Evolutionary conservation across 2,329 filamentous ascomycete genomes (phyloP).

Genomic region (Lecanicillium sp.): DNA sequence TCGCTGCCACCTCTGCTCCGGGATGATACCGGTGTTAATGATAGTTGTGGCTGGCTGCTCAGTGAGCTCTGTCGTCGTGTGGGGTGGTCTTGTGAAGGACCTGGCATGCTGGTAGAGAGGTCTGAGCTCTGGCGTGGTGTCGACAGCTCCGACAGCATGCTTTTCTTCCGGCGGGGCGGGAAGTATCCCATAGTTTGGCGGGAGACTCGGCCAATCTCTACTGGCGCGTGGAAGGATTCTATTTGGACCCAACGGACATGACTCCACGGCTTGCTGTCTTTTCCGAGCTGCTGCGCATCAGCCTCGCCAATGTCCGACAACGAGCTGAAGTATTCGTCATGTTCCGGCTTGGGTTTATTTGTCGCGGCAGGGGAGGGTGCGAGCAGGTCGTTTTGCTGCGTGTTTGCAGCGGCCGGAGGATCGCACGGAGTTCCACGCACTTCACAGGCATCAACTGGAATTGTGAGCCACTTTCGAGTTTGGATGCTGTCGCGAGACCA

Average conservation of each 20-base stretch:
- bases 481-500: slow-evolving; percentile 94
- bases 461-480: slow-evolving; percentile 68
- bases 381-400: slow-evolving; percentile 44
- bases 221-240: slow-evolving; percentile 60
- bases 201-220: slow-evolving; percentile 81
- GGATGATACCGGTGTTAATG: slow-evolving; percentile 29
- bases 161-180: slow-evolving; percentile 85
- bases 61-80: slow-evolving; percentile 40
- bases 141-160: slow-evolving; percentile 56
- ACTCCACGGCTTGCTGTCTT: slow-evolving; percentile 67
- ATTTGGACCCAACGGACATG: slow-evolving; percentile 87
- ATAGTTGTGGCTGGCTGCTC: slow-evolving; percentile 28
- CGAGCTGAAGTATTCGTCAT: slow-evolving; percentile 38
- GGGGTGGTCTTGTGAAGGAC: slow-evolving; percentile 28
- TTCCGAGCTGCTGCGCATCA: slow-evolving; percentile 23
- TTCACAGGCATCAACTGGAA: slow-evolving; percentile 86
- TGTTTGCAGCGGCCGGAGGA: slow-evolving; percentile 37
- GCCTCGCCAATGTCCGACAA: slow-evolving; percentile 25
- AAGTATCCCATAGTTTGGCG: slow-evolving; percentile 83
- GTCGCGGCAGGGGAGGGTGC: slow-evolving; percentile 38
- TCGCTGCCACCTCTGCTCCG: slow-evolving; percentile 34
- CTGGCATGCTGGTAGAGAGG: slow-evolving; percentile 40
- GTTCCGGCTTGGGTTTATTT: slow-evolving; percentile 23
- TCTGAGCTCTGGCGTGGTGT: slow-evolving; percentile 64
- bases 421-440: slow-evolving; percentile 68